These are phyloP conservation scores for Neurospora cerealis DNA, from an alignment of 495 filamentous ascomycete species.

Conservation along the genomic window DNA sequence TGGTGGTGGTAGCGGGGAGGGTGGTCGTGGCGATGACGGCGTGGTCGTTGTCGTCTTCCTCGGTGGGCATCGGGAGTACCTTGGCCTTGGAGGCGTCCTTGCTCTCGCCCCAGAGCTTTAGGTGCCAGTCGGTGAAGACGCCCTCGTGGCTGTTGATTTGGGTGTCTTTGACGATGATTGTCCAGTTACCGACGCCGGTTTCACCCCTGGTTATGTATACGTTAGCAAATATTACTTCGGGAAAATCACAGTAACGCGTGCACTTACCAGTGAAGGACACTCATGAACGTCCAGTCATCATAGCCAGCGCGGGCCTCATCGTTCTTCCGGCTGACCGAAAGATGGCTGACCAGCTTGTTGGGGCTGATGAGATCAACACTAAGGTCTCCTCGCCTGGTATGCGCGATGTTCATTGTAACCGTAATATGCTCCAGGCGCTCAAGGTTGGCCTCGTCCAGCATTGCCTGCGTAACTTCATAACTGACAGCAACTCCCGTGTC, in stretches of 20 bases:
- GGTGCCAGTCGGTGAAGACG: slow-evolving; percentile 81
- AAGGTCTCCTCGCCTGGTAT: slow-evolving; percentile 78
- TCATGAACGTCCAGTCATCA: slow-evolving; percentile 97
- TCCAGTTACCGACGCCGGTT: slow-evolving; percentile 79
- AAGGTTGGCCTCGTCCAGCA: slow-evolving; percentile 73
- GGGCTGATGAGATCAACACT: slow-evolving; percentile 90
- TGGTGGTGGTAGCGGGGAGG: slow-evolving; percentile 30
- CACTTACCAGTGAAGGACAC: slow-evolving; percentile 84
- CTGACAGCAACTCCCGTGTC: slow-evolving; percentile 64
- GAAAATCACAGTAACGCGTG: background rate
- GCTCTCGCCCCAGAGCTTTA: slow-evolving; percentile 87
- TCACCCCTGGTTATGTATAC: slow-evolving; percentile 59
- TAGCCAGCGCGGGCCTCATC: slow-evolving; percentile 67
- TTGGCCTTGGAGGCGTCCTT: slow-evolving; percentile 61
- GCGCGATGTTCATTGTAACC: slow-evolving; percentile 91
- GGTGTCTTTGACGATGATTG: slow-evolving; percentile 80
- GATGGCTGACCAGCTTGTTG: slow-evolving; percentile 67
- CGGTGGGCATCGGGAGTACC: slow-evolving; percentile 71
- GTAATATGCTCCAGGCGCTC: slow-evolving; percentile 86
- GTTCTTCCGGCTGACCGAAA: slow-evolving; percentile 58
- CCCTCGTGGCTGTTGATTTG: slow-evolving; percentile 65
- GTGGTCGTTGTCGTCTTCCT: slow-evolving; percentile 76
- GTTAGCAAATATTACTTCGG: slow-evolving; percentile 1
- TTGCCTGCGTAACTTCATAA: slow-evolving; percentile 67
- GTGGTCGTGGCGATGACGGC: slow-evolving; percentile 39